Evolutionary conservation across 2,329 filamentous ascomycete species (phyloP), one percentile per base, ranked within the genome.

Genomic region (Chaetothyriales sp.): DNA sequence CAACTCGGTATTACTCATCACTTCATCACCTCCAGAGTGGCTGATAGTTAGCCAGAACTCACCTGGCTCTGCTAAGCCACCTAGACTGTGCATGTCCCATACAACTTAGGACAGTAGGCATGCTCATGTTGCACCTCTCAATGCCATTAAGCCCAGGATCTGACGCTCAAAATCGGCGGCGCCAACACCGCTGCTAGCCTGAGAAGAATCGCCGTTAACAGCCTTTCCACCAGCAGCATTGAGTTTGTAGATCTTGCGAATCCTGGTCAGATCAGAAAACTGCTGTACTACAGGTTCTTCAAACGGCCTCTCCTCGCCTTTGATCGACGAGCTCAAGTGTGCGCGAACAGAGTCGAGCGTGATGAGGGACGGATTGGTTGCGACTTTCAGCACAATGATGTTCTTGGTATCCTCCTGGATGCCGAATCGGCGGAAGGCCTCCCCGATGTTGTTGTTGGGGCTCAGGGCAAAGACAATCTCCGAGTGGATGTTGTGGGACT

Each of bases 371-470:
- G 70, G 66, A 0, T 72, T 70, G 15, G 75, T 72, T 8, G 81
- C 75, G 20, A 96, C 74, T 64, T 95, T 96, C 61, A 95, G 74
- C 5, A 86, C 80, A 2, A 95, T 70, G n/a, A 98, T 68, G 58
- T 81, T 68, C 44, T 75, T 81, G 2, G 84, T 92, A 9, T 73
- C 70, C 10, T 86, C 78, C 0, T 77, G 73, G 52, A 96, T 81
- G 46, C 92, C 92, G 62, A 92, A 95, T 49, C 83, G 82, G 28
- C 86, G 83, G 68, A 96, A 96, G 0, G 88, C 83, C 60, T 95
- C 89, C 48, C 87, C 79, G 62, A 98, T 96, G 26, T 95, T 95
- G 64, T 87, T 90, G 55, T 84, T 88, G 0, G 84, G 76, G 53
- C 81, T 89, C 44, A 95, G 71, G 2, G 80, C 81, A 58, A 84